Base-by-base conservation (phyloP, 495 filamentous ascomycete species). In the Penicillium coffeae region DNA sequence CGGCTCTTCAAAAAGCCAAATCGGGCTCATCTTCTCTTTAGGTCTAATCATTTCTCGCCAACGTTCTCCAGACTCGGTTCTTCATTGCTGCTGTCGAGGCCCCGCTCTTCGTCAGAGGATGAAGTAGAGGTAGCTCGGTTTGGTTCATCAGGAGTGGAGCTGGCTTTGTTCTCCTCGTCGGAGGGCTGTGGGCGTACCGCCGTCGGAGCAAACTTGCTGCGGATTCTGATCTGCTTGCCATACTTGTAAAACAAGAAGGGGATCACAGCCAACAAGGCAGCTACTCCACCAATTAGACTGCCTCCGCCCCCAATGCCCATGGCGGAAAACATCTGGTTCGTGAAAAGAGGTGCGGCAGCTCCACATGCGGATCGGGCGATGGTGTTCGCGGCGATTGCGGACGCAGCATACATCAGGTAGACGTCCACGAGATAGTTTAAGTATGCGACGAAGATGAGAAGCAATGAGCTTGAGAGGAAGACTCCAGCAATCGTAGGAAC, bases 281-380 rank as follows among this genome's bases (percentile, higher is more conserved):
- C 73, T 2, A 77, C 63, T 9, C 72, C 73, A 0, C 65, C 73
- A 33, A 79, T 68, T 33, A 79, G 54, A 5, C 67, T 71, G 0
- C 74, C 75, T 20, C 73, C 76, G 2, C 74, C 73, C 9, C 74
- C 76, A 14, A 80, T 66, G 1, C 77, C 76, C 53, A 93, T 68
- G n/a, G 60, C 60, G 7, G 45, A 2, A 38, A 63, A 66, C 63
- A 66, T 66, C 21, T 61, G 56, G 18, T 52, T 49, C 3, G 63
- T 66, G 52, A 66, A 66, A 32, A 66, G 57, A 3, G 63, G 63
- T 16, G 60, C 54, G 1, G 60, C 63, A 3, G 63, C 63, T 8
- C 63, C 63, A 21, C 58, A 64, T 20, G 58, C 58, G 1, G 63
- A 66, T 8, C 63, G 58, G 2, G 50, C 45, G 19, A 64, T 59